A percentile compares a stretch with the other conserved stretches of the same genome.
Conservation (phyloP, 1,139 yeast genomes). For the Pichiaceae sp. region DNA sequence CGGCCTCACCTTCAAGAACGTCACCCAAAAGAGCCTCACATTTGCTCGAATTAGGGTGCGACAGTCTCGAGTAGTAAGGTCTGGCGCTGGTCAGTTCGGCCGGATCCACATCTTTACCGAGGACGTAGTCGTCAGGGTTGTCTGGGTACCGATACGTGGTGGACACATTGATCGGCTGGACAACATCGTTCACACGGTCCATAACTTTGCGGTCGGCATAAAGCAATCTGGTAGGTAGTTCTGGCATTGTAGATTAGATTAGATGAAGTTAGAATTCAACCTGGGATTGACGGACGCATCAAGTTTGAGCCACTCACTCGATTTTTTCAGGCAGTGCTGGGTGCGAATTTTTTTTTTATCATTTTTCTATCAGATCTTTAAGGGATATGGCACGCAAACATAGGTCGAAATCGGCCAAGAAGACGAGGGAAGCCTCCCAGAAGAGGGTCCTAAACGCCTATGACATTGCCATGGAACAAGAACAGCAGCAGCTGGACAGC, state of each 20-base stretch:
- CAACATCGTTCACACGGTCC: constrained; percentile 45
- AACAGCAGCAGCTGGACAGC: constrained; percentile 9
- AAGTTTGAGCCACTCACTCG: too few species aligned
- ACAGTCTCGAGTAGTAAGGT: constrained; percentile 57
- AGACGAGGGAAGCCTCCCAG: constrained; percentile 2
- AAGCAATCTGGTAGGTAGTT: constrained; percentile 43
- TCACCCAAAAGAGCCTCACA: constrained; percentile 60
- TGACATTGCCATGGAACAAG: constrained; percentile 6
- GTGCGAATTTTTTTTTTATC: not conserved
- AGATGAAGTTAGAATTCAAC: too few species aligned
- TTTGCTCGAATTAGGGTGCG: constrained; percentile 64
- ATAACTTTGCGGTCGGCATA: constrained; percentile 60
- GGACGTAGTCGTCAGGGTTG: constrained; percentile 45
- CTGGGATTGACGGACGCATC: too few species aligned
- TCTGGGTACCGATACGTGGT: constrained; percentile 66
- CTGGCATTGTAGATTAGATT: constrained; percentile 30
- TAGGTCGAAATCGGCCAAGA: constrained; percentile 2
- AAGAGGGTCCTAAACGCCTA: constrained; percentile 5
- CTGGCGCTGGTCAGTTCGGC: constrained; percentile 21
- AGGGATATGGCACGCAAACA: constrained; percentile 4
- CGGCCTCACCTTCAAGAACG: constrained; percentile 49
- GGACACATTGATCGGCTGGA: constrained; percentile 74
- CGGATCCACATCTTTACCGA: constrained; percentile 24
- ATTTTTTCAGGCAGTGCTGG: not conserved
- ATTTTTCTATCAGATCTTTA: not conserved